These are phyloP conservation scores for Pythium apleroticum DNA, from an alignment of 352 stramenopile genomes.

Conservation along the genomic window DNA sequence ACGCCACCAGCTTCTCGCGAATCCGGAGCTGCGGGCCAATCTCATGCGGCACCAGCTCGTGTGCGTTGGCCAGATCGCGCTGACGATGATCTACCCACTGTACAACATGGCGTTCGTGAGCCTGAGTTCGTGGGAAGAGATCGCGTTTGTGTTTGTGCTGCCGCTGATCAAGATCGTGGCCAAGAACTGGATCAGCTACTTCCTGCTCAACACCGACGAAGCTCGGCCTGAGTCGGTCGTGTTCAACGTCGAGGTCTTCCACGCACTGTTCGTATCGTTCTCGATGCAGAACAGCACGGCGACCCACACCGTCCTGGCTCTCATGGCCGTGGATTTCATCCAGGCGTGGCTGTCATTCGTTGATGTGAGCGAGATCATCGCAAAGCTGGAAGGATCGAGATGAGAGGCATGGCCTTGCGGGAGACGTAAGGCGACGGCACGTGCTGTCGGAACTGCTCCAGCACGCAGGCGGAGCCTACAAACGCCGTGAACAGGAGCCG, in stretches of 20 bases:
- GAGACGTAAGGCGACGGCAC: conserved; percentile 21
- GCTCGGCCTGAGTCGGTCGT: too few relatives aligned
- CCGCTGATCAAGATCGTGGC: too few relatives aligned
- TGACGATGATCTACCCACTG: conserved; percentile 3
- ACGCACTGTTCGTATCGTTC: too few relatives aligned
- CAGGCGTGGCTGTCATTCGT: background rate
- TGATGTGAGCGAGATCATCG: background rate
- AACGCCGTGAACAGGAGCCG: conserved; percentile 26
- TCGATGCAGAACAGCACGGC: too few relatives aligned
- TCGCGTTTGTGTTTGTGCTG: too few relatives aligned
- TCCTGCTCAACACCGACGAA: too few relatives aligned
- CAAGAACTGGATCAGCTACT: too few relatives aligned
- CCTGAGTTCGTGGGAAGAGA: too few relatives aligned
- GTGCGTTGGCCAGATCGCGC: background rate
- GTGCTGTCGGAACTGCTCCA: conserved; percentile 27
- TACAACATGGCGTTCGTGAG: too few relatives aligned
- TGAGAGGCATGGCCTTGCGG: background rate
- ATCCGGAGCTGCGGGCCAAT: background rate
- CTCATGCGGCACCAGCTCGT: conserved; percentile 6
- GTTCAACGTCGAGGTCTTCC: conserved; percentile 45
- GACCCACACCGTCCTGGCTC: too few relatives aligned
- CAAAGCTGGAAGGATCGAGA: conserved; percentile 18
- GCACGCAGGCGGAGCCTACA: conserved; percentile 17
- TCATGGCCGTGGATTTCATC: background rate
- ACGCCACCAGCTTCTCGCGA: background rate